These are phyloP conservation scores for Clitocybe nebularis DNA, from an alignment of 1,284 basidiomycete species.

Conservation along the genomic window DNA sequence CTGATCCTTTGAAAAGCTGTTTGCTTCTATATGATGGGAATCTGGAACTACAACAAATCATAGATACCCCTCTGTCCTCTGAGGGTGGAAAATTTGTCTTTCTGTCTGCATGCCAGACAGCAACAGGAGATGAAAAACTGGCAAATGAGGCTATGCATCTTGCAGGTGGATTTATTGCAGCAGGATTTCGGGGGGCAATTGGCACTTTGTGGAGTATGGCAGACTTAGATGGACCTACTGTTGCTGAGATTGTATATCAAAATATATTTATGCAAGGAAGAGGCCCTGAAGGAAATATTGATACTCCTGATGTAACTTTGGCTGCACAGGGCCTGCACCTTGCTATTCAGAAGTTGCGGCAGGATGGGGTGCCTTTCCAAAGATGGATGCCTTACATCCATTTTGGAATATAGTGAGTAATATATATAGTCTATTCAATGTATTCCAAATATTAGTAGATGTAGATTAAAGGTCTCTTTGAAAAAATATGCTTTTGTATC, in stretches of 20 bases:
- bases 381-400: too few species aligned
- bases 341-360: too few species aligned
- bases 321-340: too few species aligned
- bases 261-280: too few species aligned
- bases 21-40: conserved; percentile 11
- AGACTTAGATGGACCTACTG: conserved; percentile 23
- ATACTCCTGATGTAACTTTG: too few species aligned
- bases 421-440: too few species aligned
- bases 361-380: too few species aligned
- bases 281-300: too few species aligned
- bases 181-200: conserved; percentile 29
- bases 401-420: too few species aligned
- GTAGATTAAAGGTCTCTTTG: too few species aligned
- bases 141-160: conserved; percentile 28
- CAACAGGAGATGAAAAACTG: conserved; percentile 21
- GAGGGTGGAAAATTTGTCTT: conserved; percentile 13
- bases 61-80: conserved; percentile 8
- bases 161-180: conserved; percentile 27
- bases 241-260: conserved; percentile 21
- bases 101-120: conserved; percentile 33
- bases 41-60: conserved; percentile 11
- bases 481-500: too few species aligned
- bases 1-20: conserved; percentile 14
- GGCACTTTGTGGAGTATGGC: conserved; percentile 28
- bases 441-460: too few species aligned